Evolutionary conservation across 1,284 basidiomycete genomes (phyloP), one percentile per base, ranked within the genome.

Genomic region (Malassezia caprae): DNA sequence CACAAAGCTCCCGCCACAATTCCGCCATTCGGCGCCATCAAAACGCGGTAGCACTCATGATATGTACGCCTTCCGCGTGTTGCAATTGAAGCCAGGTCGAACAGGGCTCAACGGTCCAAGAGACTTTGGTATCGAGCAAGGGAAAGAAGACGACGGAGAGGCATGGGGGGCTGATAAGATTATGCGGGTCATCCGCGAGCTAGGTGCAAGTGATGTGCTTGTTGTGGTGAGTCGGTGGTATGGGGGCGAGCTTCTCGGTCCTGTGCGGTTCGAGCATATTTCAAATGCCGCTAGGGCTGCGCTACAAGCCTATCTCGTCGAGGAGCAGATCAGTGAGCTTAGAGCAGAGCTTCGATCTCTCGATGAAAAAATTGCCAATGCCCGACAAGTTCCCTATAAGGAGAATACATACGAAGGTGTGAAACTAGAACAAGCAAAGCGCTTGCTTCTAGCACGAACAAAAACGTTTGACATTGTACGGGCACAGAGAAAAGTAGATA

Each of bases 191-290:
- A 63, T 67, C 4, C 48, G 58, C 17, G 64, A 66, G n/a, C 53
- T 66, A 13, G 69, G 71, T 3, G 70, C 69, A 3, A 59, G 59
- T 8, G 70, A 74, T 34, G 62, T 68, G 12, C 48, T 74, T 19
- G 67, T 70, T 4, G 54, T 74, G 1, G 72, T 74, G 24, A 72
- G 68, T 47, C 51, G 69, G 12, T 73, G 86, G 85, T 89, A 84
- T 64, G 87, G 87, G 0, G 88, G 87, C 8, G 82, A 80, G 24
- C 77, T 88, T 77, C 72, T 84, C 4, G 83, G 83, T 2, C 81
- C 82, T 10, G 80, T 78, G 10, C 79, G 87, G n/a, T 90, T 88
- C 72, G 75, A 80, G 1, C 87, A 89, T 63, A 85, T 89, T 58
- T 83, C 85, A 68, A 81, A 79, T 4, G 87, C 85, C 65, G 78